Base-by-base conservation (phyloP, 371 early-diverging fungal species). In the Rhizomucor pusillus region DNA sequence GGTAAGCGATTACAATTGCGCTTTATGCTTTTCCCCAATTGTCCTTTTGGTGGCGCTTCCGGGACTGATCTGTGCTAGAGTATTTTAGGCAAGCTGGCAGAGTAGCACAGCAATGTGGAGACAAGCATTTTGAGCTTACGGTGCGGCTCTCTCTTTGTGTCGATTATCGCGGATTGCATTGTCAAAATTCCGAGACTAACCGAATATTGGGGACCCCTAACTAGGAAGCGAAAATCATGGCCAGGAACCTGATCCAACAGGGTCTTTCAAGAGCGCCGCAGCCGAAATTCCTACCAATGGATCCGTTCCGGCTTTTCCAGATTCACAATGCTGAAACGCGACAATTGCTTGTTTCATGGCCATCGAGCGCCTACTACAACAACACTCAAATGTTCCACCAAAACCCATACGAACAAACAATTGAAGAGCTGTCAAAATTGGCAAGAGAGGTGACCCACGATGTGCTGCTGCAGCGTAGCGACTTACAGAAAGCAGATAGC, bases 271-370 rank as follows among this genome's bases (percentile, higher is more conserved):
- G 25, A 20, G 35, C 45, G 33, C 52, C 22, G 5, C n/a, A n/a
- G n/a, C n/a, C 18, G 33, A 29, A 20, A 23, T 24, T n/a, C 53
- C 34, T 25, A 39, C 19, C 50, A 41, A 19, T 12, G 16, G 41
- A 41, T 19, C 41, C 41, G 41, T 5, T 41, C 19, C 19, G 50
- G 34, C 37, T 50, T 3, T 57, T 57, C 35, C 58, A 50, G 39
- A 57, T 57, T 20, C 43, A 45, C 33, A 33, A 57, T 16, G 39
- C 36, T 20, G 22, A 16, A 6, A 47, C 46, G 35, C 20, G 46
- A 16, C 51, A 49, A 18, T 49, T 46, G 18, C 23, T 51, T 22
- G 52, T 39, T 13, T 57, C 52, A 11, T 57, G 58, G 58, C 58
- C 58, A 10, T 33, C 39, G 3, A 18, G 39, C 23, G 13, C 23